These are phyloP conservation scores for Leishmania arabica DNA, from an alignment of 208 protist genomes.

Conservation along the genomic window DNA sequence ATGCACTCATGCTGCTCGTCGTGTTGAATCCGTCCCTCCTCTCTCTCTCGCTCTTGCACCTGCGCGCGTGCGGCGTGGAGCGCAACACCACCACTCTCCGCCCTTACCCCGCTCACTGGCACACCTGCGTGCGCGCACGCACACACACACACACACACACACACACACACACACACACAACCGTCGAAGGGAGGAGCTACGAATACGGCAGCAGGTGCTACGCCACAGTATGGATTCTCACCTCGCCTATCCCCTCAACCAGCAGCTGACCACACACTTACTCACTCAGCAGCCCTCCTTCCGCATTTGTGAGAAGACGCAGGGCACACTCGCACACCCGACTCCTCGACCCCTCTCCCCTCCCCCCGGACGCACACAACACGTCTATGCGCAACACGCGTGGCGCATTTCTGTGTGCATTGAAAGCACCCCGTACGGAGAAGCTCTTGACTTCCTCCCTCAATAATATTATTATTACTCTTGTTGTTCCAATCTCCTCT, in stretches of 20 bases:
- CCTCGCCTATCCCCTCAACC: not conserved
- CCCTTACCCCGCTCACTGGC: no score
- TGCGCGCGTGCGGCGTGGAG: not conserved
- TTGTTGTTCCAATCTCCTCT: not conserved
- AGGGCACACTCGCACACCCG: no score
- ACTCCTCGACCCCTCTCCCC: no score
- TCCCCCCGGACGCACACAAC: not conserved
- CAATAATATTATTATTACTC: no score
- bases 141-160: not conserved
- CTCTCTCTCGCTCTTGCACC: not conserved
- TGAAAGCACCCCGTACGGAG: not conserved
- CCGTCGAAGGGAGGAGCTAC: not conserved
- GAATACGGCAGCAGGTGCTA: not conserved
- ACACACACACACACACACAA: not conserved
- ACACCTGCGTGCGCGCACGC: no score
- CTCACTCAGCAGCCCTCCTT: not conserved
- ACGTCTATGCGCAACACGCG: not conserved
- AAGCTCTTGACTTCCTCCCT: not conserved
- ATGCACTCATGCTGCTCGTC: no score
- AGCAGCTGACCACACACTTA: not conserved
- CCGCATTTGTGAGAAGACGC: no score
- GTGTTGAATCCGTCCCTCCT: not conserved
- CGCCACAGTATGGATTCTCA: not conserved
- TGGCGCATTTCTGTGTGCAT: not conserved
- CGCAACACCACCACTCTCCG: no score